Percentiles rank a stretch among this genome's conserved stretches.
phyloP scores from a whole-genome alignment of 2,329 filamentous ascomycete species.

The Magnaporthiopsis incrustans region DNA sequence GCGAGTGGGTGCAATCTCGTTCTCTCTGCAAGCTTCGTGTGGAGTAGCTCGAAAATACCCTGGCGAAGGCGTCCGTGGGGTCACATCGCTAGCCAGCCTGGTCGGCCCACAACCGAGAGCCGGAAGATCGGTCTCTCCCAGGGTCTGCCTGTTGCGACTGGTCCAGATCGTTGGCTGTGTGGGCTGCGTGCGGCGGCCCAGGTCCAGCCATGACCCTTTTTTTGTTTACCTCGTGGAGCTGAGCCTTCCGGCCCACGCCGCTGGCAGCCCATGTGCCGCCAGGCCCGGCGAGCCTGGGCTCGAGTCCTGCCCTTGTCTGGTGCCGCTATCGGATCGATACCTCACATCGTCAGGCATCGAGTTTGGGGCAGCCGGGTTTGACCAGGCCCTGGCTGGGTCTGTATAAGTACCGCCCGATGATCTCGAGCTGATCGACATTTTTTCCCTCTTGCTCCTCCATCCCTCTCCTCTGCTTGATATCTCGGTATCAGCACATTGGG shows the following conservation, averaged over 20 bases:
- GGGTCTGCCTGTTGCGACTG: neutral
- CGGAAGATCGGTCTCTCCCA: neutral
- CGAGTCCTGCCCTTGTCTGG: neutral
- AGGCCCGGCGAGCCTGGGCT: no score
- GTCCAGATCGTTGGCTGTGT: neutral
- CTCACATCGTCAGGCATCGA: neutral
- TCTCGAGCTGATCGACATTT: neutral
- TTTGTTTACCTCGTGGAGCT: neutral
- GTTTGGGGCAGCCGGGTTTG: neutral
- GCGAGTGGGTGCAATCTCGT: neutral
- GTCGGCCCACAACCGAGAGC: neutral
- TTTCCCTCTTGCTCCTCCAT: neutral
- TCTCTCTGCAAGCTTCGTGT: neutral
- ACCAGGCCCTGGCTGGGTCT: neutral
- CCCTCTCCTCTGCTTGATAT: conserved; percentile 1
- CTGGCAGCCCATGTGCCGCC: neutral
- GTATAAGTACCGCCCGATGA: neutral
- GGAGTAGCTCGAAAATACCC: neutral
- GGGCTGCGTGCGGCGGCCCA: neutral
- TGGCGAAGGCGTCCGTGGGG: neutral
- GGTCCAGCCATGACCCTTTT: neutral
- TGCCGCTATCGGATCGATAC: neutral
- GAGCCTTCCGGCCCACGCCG: neutral
- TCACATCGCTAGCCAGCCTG: neutral
- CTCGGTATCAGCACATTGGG: neutral